Percentiles rank a stretch among this genome's conserved stretches.
Conservation (phyloP, 2,329 filamentous ascomycete species). For the Trichothecium roseum region DNA sequence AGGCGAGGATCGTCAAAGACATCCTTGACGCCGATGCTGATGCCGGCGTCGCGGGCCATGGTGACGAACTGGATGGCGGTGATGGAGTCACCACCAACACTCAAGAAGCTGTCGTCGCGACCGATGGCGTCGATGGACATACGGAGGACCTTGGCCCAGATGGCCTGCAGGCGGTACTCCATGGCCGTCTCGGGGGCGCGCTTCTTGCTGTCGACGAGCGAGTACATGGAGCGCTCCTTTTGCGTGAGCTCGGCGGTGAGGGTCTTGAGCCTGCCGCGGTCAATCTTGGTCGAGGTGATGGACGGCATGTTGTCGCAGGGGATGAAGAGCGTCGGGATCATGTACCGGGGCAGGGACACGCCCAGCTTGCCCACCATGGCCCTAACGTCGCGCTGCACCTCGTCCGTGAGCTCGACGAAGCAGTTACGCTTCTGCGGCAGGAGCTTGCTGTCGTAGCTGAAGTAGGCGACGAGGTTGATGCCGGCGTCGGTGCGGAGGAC, state of each 20-base stretch:
- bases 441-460: not conserved
- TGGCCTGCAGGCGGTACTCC: not conserved
- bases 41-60: conserved; percentile 7
- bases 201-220: not conserved
- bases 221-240: not conserved
- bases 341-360: conserved; percentile 8
- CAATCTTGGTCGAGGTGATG: conserved; percentile 9
- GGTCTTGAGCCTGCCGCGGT: not conserved
- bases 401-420: conserved; percentile 5
- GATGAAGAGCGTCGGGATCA: conserved; percentile 10
- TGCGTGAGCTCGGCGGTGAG: not conserved
- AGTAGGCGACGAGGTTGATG: not conserved
- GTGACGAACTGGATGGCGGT: conserved; percentile 8
- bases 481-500: not conserved
- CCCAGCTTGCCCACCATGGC: conserved; percentile 8
- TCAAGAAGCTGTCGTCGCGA: conserved; percentile 6
- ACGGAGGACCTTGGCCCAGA: conserved; percentile 3
- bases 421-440: conserved; percentile 4
- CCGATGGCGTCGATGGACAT: conserved; percentile 2
- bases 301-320: conserved; percentile 9
- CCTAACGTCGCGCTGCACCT: conserved; percentile 5
- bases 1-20: conserved; percentile 2
- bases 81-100: conserved; percentile 10
- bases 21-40: conserved; percentile 1
- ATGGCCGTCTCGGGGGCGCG: not conserved